Percentiles rank a stretch among this genome's conserved stretches.
These are phyloP conservation scores for Carallia brachiata DNA, from an alignment of 345 rosid species.

Conservation along the genomic window DNA sequence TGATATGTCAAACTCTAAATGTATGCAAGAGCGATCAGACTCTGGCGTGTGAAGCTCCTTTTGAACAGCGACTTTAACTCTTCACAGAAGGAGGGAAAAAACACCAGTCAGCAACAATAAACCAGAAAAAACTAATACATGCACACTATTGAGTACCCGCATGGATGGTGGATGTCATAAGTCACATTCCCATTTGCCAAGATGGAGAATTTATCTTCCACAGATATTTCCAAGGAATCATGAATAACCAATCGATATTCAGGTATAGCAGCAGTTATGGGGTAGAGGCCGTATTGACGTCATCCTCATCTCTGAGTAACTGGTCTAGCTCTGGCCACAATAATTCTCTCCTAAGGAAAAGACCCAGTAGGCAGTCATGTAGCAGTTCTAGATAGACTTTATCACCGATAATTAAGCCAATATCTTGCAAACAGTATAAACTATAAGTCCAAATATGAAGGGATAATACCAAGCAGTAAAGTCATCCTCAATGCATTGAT, in stretches of 20 bases:
- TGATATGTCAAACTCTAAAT: conserved; percentile 82
- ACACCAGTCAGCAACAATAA: conserved; percentile 24
- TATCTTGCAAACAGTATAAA: conserved; percentile 6
- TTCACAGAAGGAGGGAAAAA: conserved; percentile 30
- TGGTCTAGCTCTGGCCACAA: conserved; percentile 85
- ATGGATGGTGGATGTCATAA: conserved; percentile 82
- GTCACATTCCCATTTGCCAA: conserved; percentile 58
- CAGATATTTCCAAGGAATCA: conserved; percentile 39
- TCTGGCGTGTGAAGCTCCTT: conserved; percentile 85
- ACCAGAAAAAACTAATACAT: background rate
- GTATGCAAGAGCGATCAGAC: conserved; percentile 93
- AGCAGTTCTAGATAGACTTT: background rate
- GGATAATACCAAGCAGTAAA: conserved; percentile 43
- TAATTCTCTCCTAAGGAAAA: conserved; percentile 60
- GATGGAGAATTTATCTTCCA: conserved; percentile 34
- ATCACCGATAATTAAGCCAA: conserved; percentile 4
- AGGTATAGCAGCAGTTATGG: conserved; percentile 87
- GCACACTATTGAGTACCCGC: conserved; percentile 49
- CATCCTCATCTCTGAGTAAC: conserved; percentile 80
- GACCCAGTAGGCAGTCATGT: conserved; percentile 2
- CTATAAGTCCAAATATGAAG: background rate
- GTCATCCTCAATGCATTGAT: conserved; percentile 93
- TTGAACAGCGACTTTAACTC: conserved; percentile 71
- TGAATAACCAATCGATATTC: conserved; percentile 81
- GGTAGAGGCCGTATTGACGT: conserved; percentile 55